A percentile compares a stretch with the other conserved stretches of the same genome.
phyloP scores from a whole-genome alignment of 768 basidiomycete genomes.

The Mycena epipterygia region DNA sequence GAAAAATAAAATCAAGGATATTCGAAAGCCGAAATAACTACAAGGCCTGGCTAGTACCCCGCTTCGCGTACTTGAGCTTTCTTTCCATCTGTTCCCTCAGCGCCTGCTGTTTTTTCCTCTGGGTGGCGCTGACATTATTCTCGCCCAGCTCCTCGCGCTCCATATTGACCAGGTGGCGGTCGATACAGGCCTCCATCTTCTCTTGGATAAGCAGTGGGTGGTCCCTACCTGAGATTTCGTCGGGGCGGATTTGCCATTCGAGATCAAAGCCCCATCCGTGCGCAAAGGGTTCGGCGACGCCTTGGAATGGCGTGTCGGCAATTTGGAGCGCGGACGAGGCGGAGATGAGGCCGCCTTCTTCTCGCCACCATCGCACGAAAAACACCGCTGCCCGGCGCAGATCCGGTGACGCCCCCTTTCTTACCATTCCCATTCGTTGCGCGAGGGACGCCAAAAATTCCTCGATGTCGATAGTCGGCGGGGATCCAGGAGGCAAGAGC shows the following conservation, averaged over 20 bases:
- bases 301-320: constrained; percentile 31
- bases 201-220: constrained; percentile 59
- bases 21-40: no score
- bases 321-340: constrained; percentile 55
- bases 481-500: constrained; percentile 66
- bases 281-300: constrained; percentile 31
- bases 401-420: constrained; percentile 82
- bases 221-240: constrained; percentile 40
- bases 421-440: constrained; percentile 82
- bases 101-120: constrained; percentile 75
- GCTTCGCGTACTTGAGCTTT: no score
- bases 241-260: constrained; percentile 68
- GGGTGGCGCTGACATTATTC: constrained; percentile 75
- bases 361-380: no score
- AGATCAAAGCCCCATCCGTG: constrained; percentile 91
- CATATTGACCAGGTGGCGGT: constrained; percentile 66
- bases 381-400: no score
- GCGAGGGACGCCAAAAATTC: constrained; percentile 79
- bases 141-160: constrained; percentile 67
- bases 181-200: constrained; percentile 82
- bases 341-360: constrained; percentile 72
- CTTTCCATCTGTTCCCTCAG: no score
- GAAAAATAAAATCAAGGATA: no score
- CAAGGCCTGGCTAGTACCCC: no score
- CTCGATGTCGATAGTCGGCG: constrained; percentile 68